Percentiles rank a stretch among this genome's conserved stretches.
These are phyloP conservation scores for Rhizopogon vulgaris DNA, from an alignment of 768 basidiomycete species.

Conservation along the genomic window DNA sequence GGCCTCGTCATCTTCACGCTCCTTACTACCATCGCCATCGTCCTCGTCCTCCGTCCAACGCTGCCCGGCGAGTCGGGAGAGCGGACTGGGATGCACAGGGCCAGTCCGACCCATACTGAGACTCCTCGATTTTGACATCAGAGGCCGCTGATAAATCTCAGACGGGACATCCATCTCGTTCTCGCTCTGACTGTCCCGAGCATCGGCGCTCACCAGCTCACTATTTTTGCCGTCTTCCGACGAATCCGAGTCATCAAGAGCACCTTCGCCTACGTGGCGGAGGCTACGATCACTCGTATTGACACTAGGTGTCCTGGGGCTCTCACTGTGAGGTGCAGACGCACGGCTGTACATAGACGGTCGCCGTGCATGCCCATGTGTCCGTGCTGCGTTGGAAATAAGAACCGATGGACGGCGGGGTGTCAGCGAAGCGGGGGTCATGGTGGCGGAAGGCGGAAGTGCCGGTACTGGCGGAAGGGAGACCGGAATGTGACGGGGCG, in stretches of 20 bases:
- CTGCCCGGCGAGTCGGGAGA: constrained; percentile 52
- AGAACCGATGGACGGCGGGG: constrained; percentile 34
- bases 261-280: constrained; percentile 70
- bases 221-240: constrained; percentile 27
- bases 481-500: constrained; percentile 39
- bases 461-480: constrained; percentile 35
- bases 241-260: constrained; percentile 73
- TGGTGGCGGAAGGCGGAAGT: constrained; percentile 27
- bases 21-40: constrained; percentile 13
- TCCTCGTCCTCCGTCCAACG: constrained; percentile 50
- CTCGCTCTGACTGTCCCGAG: constrained; percentile 24
- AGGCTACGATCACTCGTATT: constrained; percentile 40
- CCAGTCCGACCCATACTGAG: constrained; percentile 18
- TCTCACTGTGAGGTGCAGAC: constrained; percentile 34
- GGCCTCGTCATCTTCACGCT: constrained; percentile 43
- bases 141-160: constrained; percentile 8
- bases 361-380: constrained; percentile 24
- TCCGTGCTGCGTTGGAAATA: constrained; percentile 30
- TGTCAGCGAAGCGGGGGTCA: constrained; percentile 43
- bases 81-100: constrained; percentile 53
- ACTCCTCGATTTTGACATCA: constrained; percentile 33
- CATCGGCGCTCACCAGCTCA: constrained; percentile 8
- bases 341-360: constrained; percentile 38
- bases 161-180: constrained; percentile 22
- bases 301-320: constrained; percentile 21